Base-by-base conservation (phyloP, 2,329 filamentous ascomycete genomes). In the Ophiostoma pallidulum region DNA sequence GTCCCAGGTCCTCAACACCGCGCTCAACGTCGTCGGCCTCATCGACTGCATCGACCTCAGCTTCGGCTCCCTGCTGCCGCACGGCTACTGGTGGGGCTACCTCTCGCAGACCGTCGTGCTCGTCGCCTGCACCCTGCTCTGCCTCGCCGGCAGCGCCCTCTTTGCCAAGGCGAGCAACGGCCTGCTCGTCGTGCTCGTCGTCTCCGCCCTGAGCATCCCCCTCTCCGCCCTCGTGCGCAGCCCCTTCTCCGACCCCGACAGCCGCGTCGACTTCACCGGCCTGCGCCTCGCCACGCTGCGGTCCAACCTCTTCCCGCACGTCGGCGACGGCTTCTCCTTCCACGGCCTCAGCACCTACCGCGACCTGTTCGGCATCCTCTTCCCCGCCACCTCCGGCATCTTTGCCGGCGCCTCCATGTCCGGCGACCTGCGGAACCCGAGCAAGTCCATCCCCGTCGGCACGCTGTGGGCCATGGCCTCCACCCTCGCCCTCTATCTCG, bases 1-100 rank as follows among this genome's bases (percentile, higher is more conserved):
- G n/a, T 86, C 88, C n/a, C 86, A 87, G 54, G 83, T 86, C 2
- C 78, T 94, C 59, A 94, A 91, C 60, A 89, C 87, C 1, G 85
- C 85, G 32, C 78, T 94, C 73, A 94, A 94, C 59, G 78, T 90
- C 20, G 86, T 94, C 37, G 88, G 87, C 68, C 71, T 94, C 39
- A 78, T 94, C 53, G 85, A 92, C 65, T 94, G 86, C 58, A 73
- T 94, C 48, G 79, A 78, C 45, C 74, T 90, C 52, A 90, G 89
- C 57, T 77, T 90, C 58, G 85, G 83, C 2, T 60, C 69, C 16
- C 69, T 75, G 41, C 72, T 94, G 29, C 78, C 80, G 0, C 74
- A 85, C 56, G 80, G 80, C 12, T 85, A 83, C 59, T 91, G 86
- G 84, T 82, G 77, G 66, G 72, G 78, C 45, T 94, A 94, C 60